Conservation (phyloP, 2,329 filamentous ascomycete species). For the Lasiodiplodia gonubiensis region DNA sequence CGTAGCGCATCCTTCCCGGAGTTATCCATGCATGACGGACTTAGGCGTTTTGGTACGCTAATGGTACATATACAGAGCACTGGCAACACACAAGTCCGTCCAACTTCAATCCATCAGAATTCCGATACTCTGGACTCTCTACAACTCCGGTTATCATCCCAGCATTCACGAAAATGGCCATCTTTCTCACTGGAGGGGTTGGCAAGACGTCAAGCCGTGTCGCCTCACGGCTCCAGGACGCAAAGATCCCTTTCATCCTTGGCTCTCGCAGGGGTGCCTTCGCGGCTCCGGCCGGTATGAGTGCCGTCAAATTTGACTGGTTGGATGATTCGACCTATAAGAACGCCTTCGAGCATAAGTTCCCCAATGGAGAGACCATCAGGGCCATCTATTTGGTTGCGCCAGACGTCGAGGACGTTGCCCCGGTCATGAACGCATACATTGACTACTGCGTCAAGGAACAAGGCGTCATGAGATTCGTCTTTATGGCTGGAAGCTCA, state of each 20-base stretch:
- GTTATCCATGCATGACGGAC: not conserved
- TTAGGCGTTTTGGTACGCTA: conserved; percentile 6
- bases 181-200: conserved; percentile 54
- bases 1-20: conserved; percentile 1
- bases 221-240: conserved; percentile 42
- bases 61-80: not conserved
- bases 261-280: conserved; percentile 44
- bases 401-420: conserved; percentile 43
- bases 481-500: conserved; percentile 51
- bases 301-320: conserved; percentile 53
- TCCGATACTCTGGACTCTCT: not conserved
- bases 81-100: not conserved
- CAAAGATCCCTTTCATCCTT: conserved; percentile 37
- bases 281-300: not conserved
- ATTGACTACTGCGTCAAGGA: conserved; percentile 45
- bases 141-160: conserved; percentile 17
- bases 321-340: conserved; percentile 49
- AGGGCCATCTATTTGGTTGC: conserved; percentile 51
- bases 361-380: conserved; percentile 34
- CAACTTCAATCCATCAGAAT: not conserved
- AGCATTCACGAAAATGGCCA: conserved; percentile 31
- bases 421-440: conserved; percentile 48
- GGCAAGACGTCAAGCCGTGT: conserved; percentile 54
- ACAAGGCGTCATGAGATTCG: conserved; percentile 51
- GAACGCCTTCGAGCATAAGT: conserved; percentile 38